Percentiles rank a stretch among this genome's conserved stretches.
phyloP scores from a whole-genome alignment of 2,329 filamentous ascomycete species.

The Rhynchosporium agropyri region DNA sequence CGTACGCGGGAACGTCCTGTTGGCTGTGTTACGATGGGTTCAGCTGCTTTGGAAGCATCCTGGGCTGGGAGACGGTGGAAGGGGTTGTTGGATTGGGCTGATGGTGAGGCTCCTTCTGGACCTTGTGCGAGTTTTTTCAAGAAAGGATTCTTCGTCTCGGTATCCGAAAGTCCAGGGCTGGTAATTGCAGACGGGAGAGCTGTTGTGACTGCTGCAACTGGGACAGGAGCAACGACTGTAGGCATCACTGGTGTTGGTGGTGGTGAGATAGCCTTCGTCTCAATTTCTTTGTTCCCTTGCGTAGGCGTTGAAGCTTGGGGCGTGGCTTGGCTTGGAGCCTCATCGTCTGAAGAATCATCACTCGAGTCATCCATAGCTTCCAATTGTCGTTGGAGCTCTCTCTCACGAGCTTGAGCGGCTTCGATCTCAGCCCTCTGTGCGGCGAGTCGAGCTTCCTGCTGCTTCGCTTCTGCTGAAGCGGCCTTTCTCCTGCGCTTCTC shows the following conservation, averaged over 20 bases:
- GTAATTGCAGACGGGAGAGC: conserved; percentile 50
- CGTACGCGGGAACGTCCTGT: conserved; percentile 55
- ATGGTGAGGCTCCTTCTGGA: conserved; percentile 49
- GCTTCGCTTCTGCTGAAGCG: conserved; percentile 80
- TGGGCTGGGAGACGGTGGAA: conserved; percentile 84
- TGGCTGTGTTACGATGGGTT: conserved; percentile 47
- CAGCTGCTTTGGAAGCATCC: conserved; percentile 50
- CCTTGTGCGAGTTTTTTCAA: conserved; percentile 81
- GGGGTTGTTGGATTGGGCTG: conserved; percentile 72
- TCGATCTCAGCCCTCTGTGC: conserved; percentile 90
- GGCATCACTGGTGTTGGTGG: conserved; percentile 56
- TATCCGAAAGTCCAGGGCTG: conserved; percentile 56
- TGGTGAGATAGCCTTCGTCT: conserved; percentile 52
- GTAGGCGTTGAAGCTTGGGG: conserved; percentile 63
- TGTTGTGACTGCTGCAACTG: conserved; percentile 41
- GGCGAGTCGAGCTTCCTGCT: conserved; percentile 83
- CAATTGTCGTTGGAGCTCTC: conserved; percentile 85
- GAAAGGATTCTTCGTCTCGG: conserved; percentile 92
- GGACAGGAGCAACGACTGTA: conserved; percentile 53
- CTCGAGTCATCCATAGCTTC: conserved; percentile 70
- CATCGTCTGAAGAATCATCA: conserved; percentile 74
- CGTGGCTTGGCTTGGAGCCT: conserved; percentile 68
- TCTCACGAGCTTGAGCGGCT: conserved; percentile 84
- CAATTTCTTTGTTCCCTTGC: conserved; percentile 56
- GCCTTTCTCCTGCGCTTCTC: conserved; percentile 93